Evolutionary conservation across 495 filamentous ascomycete genomes (phyloP), one percentile per base, ranked within the genome.

Genomic region (Xylaria castorea): DNA sequence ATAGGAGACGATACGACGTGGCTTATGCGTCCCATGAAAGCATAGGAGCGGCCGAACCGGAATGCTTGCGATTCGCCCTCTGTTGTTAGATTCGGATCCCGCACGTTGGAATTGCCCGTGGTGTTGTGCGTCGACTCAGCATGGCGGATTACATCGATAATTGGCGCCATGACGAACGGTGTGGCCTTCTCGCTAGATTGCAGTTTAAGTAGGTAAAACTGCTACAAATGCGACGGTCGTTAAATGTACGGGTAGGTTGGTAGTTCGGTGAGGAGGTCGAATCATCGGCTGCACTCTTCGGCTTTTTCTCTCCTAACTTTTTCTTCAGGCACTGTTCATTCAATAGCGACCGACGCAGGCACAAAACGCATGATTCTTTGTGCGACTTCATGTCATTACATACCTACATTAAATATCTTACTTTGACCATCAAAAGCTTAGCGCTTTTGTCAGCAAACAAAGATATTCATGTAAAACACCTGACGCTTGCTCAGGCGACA

Each of bases 1-100:
- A 95, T 84, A 0, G 93, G 93, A 0, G 92, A 94, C 58, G 91
- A 88, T 14, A 92, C 84, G 30, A 95, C 81, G 42, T 91, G 82
- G 34, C 88, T 86, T 75, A 93, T 81, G n/a, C 82, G 71, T 1
- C 82, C 69, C 74, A 86, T 85, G 77, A 81, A 75, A 12, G 89
- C 90, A 79, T 93, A 93, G 18, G 66, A 77, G 1, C 80, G 58
- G 38, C 79, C 72, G 51, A 95, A 72, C 4, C 69, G 71, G 79
- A 91, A 94, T 87, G 94, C 91, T n/a, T 84, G 73, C 74, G 88
- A 83, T 74, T 92, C 92, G n/a, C 87, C 82, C 1, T 85, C 79
- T 38, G 89, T 8, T n/a, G 72, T 95, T 36, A 96, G 86, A 66
- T 81, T 71, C 5, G 93, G 91, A 73, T 96, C 93, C 32, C 75